A percentile compares a stretch with the other conserved stretches of the same genome.
These are phyloP conservation scores for Penicillium cinerascens DNA, from an alignment of 495 filamentous ascomycete genomes.

Conservation along the genomic window DNA sequence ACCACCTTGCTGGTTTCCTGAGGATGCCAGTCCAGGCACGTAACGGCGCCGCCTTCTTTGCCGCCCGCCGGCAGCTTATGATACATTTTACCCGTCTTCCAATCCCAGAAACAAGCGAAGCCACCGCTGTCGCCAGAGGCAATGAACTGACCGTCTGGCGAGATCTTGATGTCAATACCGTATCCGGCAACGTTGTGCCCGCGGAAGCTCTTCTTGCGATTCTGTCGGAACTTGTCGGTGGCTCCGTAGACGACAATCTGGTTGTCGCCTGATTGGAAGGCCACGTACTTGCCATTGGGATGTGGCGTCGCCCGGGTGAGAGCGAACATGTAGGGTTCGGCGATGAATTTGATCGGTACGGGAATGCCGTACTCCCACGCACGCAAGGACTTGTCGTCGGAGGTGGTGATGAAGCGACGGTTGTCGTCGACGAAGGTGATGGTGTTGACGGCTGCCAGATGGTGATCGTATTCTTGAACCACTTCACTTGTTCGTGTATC, in stretches of 20 bases:
- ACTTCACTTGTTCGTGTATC: constrained; percentile 80
- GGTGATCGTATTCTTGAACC: constrained; percentile 97
- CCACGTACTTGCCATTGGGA: constrained; percentile 86
- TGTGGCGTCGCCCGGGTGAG: constrained; percentile 79
- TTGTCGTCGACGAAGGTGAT: constrained; percentile 94
- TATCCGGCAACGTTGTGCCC: constrained; percentile 96
- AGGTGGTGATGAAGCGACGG: constrained; percentile 94
- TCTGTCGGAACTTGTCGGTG: constrained; percentile 92
- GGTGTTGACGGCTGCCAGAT: constrained; percentile 95
- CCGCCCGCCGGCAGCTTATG: constrained; percentile 82
- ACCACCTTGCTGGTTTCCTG: constrained; percentile 93
- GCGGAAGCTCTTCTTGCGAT: constrained; percentile 92
- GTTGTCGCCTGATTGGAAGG: constrained; percentile 90
- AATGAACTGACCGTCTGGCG: constrained; percentile 87
- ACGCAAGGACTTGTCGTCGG: constrained; percentile 90
- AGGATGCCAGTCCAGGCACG: constrained; percentile 86
- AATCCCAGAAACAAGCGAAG: constrained; percentile 95
- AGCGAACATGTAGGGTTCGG: constrained; percentile 95
- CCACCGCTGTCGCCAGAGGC: constrained; percentile 79
- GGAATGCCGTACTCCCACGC: constrained; percentile 98
- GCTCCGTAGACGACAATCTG: constrained; percentile 94
- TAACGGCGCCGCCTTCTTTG: constrained; percentile 62
- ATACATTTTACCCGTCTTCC: constrained; percentile 98
- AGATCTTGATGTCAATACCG: constrained; percentile 82
- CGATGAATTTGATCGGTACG: constrained; percentile 83